Evolutionary conservation across 2,329 filamentous ascomycete species (phyloP).

Genomic region (Waltergamsia citrina): DNA sequence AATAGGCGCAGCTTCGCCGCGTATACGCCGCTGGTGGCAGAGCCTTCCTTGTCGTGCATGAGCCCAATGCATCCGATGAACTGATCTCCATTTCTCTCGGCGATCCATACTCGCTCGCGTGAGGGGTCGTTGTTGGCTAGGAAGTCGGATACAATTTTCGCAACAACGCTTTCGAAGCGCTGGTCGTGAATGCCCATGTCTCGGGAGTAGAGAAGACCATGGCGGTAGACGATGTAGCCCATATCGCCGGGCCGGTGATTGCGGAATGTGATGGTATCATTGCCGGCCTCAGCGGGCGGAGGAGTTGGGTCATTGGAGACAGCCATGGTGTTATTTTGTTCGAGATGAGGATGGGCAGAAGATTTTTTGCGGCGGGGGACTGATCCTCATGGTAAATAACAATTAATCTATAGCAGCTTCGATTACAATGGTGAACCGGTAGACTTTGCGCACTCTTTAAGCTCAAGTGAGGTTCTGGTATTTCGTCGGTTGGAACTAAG

Average conservation of each 20-base stretch:
- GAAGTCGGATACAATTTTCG: conserved; percentile 14
- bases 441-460: no score
- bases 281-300: no score
- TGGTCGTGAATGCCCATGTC: conserved; percentile 10
- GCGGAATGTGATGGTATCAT: background rate
- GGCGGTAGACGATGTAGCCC: conserved; percentile 14
- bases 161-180: conserved; percentile 12
- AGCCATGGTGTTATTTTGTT: no score
- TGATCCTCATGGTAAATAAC: no score
- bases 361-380: no score
- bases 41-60: conserved; percentile 7
- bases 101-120: conserved; percentile 17
- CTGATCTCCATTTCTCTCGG: conserved; percentile 9
- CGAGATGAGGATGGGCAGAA: no score
- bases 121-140: conserved; percentile 11
- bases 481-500: no score
- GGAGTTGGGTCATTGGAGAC: no score
- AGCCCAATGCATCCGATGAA: conserved; percentile 16
- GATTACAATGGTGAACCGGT: no score
- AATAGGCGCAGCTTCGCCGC: conserved; percentile 14
- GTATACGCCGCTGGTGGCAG: no score
- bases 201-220: conserved; percentile 11
- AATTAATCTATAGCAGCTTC: no score
- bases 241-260: conserved; percentile 12
- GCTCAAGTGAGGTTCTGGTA: no score